Evolutionary conservation across 805 yeast species (phyloP).

Genomic region (Ogataea nitratoaversa): DNA sequence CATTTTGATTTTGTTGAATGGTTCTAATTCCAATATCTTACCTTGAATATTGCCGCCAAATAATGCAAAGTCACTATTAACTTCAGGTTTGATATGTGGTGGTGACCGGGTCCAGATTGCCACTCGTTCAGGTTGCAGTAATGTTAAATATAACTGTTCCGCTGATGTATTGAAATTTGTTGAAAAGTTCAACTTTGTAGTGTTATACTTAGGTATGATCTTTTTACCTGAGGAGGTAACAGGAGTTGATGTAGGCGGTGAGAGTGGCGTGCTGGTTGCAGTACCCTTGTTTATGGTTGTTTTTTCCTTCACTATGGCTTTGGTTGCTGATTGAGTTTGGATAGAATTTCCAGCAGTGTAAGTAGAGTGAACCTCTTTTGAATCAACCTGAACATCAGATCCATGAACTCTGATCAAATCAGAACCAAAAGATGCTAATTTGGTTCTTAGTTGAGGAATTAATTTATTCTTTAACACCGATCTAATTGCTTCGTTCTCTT

Average conservation of each 20-base stretch:
- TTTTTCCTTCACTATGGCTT: constrained; percentile 25
- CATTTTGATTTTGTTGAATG: constrained; percentile 58
- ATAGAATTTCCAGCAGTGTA: constrained; percentile 43
- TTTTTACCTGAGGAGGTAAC: constrained; percentile 14
- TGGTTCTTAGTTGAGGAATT: constrained; percentile 64
- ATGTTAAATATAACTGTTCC: constrained; percentile 74
- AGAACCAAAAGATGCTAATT: constrained; percentile 63
- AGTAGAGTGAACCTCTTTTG: constrained; percentile 54
- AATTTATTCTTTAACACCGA: constrained; percentile 44
- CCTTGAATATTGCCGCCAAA: constrained; percentile 90
- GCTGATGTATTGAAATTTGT: constrained; percentile 85
- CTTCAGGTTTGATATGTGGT: constrained; percentile 54
- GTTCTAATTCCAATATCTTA: constrained; percentile 54
- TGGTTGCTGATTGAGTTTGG: constrained; percentile 32
- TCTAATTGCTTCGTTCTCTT: constrained; percentile 45
- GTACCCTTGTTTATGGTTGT: constrained; percentile 23
- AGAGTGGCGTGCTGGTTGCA: neutral
- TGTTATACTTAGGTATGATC: constrained; percentile 65
- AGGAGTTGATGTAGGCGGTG: constrained; percentile 5
- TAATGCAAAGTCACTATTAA: constrained; percentile 59
- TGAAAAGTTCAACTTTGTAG: constrained; percentile 71
- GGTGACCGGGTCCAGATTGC: constrained; percentile 88
- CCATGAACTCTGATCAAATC: constrained; percentile 77
- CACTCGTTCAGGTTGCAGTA: constrained; percentile 71
- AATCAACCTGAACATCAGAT: constrained; percentile 81